Base-by-base conservation (phyloP, 1,139 yeast species). In the Wickerhamomyces sp. region DNA sequence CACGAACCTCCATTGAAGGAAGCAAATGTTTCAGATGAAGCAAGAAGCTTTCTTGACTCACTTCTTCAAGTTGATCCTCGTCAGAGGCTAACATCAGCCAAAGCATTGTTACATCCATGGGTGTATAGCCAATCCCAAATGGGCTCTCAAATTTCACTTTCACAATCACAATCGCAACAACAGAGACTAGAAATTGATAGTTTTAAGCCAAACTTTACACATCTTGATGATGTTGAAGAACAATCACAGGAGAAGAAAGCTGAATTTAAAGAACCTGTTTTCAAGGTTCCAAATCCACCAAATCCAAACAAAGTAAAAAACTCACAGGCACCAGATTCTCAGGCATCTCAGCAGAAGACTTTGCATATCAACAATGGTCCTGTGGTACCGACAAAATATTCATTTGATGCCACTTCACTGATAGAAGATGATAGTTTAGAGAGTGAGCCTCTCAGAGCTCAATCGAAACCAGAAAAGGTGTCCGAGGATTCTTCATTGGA, bases 1-100 rank as follows among this genome's bases (percentile, higher is more conserved):
- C 93, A 88, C 58, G 86, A 80, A 50, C 82, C 86, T 14, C 93
- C 96, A 0, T 69, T 93, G 41, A 77, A 77, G 47, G 84, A 85
- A 40, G 78, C 78, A 54, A 78, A 81, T 31, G 74, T 88, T 2
- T 81, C 89, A 6, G 65, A 68, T 18, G 77, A 74, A 34, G 93
- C 88, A 0, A 72, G 88, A 44, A 83, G 79, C 52, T 90, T 91
- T 56, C 70, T 91, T 33, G 76, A 76, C 45, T 66, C 79, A 27
- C 71, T 93, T 48, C 68, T 91, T 27, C 86, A 84, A 57, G 91
- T 85, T 1, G 83, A 88, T 59, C 95, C 95, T 0, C 68, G 73
- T 35, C 65, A 73, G 34, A 73, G 97, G 49, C 73, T 86, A 34
- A 79, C 84, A 14, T 95, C 96, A 0, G 71, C 70, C 8, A 78